phyloP scores from a whole-genome alignment of 495 filamentous ascomycete species.

The Penicilliopsis zonata region DNA sequence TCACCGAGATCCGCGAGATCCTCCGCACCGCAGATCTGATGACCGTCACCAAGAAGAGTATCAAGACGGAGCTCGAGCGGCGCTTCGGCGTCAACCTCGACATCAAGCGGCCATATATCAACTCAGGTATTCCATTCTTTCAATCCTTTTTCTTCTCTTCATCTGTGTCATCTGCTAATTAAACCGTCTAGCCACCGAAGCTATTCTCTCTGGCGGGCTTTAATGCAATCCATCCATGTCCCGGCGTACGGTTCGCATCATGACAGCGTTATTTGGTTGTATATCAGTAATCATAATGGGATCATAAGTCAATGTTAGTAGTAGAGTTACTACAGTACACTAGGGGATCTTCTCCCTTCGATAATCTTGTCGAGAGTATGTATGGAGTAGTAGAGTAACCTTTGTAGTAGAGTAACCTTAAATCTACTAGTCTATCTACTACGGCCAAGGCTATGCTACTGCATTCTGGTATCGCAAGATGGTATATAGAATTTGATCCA shows the following conservation, averaged over 20 bases:
- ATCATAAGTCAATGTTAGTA: too few relatives aligned
- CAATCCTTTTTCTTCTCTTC: constrained; percentile 2
- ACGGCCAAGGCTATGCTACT: too few relatives aligned
- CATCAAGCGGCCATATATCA: constrained; percentile 77
- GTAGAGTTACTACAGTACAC: too few relatives aligned
- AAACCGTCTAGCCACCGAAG: constrained; percentile 63
- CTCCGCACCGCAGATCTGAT: constrained; percentile 86
- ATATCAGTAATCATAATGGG: too few relatives aligned
- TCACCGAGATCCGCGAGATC: constrained; percentile 91
- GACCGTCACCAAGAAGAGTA: constrained; percentile 96
- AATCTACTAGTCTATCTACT: not conserved
- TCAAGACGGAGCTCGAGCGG: constrained; percentile 85
- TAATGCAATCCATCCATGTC: constrained; percentile 17
- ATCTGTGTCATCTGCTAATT: too few relatives aligned
- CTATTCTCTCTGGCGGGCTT: constrained; percentile 57
- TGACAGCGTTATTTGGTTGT: too few relatives aligned
- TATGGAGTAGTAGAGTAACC: too few relatives aligned
- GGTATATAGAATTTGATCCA: constrained; percentile 3
- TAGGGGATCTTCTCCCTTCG: too few relatives aligned
- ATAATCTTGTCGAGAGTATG: too few relatives aligned
- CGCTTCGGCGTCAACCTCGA: constrained; percentile 78
- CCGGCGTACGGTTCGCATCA: too few relatives aligned
- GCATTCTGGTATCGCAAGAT: too few relatives aligned
- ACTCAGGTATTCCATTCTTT: constrained; percentile 59
- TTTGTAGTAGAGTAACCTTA: not conserved